Conservation (phyloP, 1,284 basidiomycete genomes). For the Pseudozyma tsukubaensis region DNA sequence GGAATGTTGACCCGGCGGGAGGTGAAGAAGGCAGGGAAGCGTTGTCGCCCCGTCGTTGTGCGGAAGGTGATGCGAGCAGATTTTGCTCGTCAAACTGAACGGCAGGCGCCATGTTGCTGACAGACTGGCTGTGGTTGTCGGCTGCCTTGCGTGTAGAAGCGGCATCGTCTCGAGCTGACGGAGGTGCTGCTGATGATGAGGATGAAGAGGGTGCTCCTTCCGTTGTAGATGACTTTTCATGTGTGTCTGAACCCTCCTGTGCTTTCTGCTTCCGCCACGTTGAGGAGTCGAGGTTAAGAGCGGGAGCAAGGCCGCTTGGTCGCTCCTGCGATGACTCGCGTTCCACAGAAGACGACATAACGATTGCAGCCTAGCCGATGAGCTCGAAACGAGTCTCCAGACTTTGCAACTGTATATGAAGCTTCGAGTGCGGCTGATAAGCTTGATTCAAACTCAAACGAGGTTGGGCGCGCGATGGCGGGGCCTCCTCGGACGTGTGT, state of each 20-base stretch:
- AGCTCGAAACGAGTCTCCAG: background rate
- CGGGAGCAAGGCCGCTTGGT: conserved; percentile 17
- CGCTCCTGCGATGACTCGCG: conserved; percentile 13
- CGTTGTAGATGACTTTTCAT: conserved; percentile 2
- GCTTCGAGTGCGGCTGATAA: too few species aligned
- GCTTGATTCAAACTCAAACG: too few species aligned
- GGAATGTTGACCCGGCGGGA: conserved; percentile 6
- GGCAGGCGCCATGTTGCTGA: conserved; percentile 37
- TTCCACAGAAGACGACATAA: conserved; percentile 16
- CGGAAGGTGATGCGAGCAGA: conserved; percentile 34
- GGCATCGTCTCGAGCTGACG: conserved; percentile 25
- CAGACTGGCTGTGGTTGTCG: conserved; percentile 20
- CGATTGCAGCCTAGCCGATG: conserved; percentile 1
- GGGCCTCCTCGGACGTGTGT: too few species aligned
- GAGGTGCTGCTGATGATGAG: conserved; percentile 7
- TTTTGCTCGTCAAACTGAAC: conserved; percentile 54
- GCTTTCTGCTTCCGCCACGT: background rate
- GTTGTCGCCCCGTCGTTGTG: conserved; percentile 30
- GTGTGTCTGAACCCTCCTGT: too few species aligned
- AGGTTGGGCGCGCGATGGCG: too few species aligned
- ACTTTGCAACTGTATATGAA: background rate
- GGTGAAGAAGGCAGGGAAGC: conserved; percentile 34
- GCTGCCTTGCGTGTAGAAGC: conserved; percentile 20
- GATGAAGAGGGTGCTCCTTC: conserved; percentile 2
- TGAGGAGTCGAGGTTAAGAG: conserved; percentile 7